phyloP scores from a whole-genome alignment of 768 basidiomycete genomes.

The Clitopilus passeckerianus region DNA sequence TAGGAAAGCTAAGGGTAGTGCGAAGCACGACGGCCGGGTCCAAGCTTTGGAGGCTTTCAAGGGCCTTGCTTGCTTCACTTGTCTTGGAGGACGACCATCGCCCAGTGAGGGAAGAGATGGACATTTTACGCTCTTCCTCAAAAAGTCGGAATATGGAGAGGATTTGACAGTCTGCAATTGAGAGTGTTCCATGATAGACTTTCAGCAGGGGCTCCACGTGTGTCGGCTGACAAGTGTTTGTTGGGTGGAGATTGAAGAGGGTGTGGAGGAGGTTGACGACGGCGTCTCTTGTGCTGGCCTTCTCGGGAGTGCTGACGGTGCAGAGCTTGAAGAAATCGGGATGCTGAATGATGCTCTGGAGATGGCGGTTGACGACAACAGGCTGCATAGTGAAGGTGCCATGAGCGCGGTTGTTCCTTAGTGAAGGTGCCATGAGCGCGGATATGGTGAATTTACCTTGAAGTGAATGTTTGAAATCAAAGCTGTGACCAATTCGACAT shows the following conservation, averaged over 20 bases:
- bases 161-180: slow-evolving; percentile 56
- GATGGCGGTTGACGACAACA: slow-evolving; percentile 61
- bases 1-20: slow-evolving; percentile 69
- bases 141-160: slow-evolving; percentile 77
- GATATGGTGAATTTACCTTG: slow-evolving; percentile 46
- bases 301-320: slow-evolving; percentile 14
- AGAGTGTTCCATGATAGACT: slow-evolving; percentile 75
- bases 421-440: not conserved
- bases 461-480: slow-evolving; percentile 39
- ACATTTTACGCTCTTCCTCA: slow-evolving; percentile 62
- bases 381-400: slow-evolving; percentile 36
- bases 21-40: slow-evolving; percentile 66
- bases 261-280: slow-evolving; percentile 53
- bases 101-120: slow-evolving; percentile 57
- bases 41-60: slow-evolving; percentile 67
- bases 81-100: slow-evolving; percentile 57
- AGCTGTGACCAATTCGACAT: slow-evolving; percentile 37
- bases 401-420: slow-evolving; percentile 8
- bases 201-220: slow-evolving; percentile 75
- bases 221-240: slow-evolving; percentile 80
- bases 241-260: slow-evolving; percentile 73
- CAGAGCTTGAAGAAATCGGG: slow-evolving; percentile 52
- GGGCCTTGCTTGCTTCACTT: slow-evolving; percentile 34
- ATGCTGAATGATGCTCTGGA: slow-evolving; percentile 76
- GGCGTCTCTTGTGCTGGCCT: slow-evolving; percentile 31